Percentiles rank a stretch among this genome's conserved stretches.
These are phyloP conservation scores for Funneliformis caledonium DNA, from an alignment of 371 early-diverging fungal species.

Conservation along the genomic window DNA sequence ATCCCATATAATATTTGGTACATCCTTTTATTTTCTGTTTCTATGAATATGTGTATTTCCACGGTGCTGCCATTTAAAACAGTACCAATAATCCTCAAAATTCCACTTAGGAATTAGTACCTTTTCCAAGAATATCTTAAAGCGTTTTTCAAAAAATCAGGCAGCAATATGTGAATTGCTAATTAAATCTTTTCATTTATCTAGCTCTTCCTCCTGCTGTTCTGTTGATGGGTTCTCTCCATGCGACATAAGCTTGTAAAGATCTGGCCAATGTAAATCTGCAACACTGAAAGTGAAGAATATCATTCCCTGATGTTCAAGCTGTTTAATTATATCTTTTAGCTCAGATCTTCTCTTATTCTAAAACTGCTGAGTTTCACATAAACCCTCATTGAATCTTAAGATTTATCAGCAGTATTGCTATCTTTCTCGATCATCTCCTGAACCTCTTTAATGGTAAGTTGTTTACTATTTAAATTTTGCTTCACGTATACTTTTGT, in stretches of 20 bases:
- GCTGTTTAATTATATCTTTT: not conserved
- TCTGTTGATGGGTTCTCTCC: not conserved
- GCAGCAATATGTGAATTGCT: not conserved
- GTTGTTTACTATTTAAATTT: too few relatives aligned
- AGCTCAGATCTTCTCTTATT: not conserved
- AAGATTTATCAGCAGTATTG: not conserved
- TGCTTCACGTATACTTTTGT: conserved; percentile 14
- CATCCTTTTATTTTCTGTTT: not conserved
- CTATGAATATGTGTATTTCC: not conserved
- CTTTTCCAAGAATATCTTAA: not conserved
- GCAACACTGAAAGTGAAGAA: conserved; percentile 1
- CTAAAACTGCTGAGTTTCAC: not conserved
- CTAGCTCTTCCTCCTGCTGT: not conserved
- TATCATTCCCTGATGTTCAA: not conserved
- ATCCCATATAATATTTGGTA: not conserved
- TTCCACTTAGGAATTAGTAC: not conserved
- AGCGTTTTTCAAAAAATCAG: not conserved
- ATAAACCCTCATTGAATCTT: not conserved
- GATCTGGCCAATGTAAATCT: conserved; percentile 14
- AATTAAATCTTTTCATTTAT: not conserved
- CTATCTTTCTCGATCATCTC: not conserved
- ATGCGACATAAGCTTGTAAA: conserved; percentile 9
- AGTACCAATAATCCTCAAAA: not conserved
- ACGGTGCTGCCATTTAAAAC: conserved; percentile 1
- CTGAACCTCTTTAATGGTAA: not conserved